Conservation (phyloP, 2,329 filamentous ascomycete species). For the Aspergillus sp. region DNA sequence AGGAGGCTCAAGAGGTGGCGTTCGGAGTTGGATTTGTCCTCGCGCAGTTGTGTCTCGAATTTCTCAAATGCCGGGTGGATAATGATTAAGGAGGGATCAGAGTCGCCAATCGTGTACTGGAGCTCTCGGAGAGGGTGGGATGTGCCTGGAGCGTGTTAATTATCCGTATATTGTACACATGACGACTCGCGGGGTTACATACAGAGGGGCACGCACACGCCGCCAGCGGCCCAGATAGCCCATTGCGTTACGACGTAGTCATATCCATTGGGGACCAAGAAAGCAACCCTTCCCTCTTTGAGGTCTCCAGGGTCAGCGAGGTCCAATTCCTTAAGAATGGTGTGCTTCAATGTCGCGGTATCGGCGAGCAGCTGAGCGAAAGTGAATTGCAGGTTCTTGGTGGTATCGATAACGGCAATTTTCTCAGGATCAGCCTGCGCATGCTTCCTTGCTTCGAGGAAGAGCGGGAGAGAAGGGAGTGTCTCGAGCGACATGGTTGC, state of each 20-base stretch:
- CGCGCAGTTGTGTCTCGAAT: constrained; percentile 31
- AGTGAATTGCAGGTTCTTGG: constrained; percentile 41
- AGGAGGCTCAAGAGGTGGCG: constrained; percentile 33
- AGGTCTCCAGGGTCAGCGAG: constrained; percentile 28
- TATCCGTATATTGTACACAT: background rate
- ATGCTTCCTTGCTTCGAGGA: constrained; percentile 38
- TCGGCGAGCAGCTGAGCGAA: constrained; percentile 43
- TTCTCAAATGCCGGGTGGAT: constrained; percentile 41
- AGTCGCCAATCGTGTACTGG: constrained; percentile 43
- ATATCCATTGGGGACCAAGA: constrained; percentile 42
- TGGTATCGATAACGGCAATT: constrained; percentile 40
- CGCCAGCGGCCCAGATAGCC: constrained; percentile 46
- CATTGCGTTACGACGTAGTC: constrained; percentile 45
- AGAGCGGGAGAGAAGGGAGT: constrained; percentile 41
- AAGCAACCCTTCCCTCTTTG: constrained; percentile 40
- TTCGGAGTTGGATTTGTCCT: constrained; percentile 21
- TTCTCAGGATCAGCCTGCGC: constrained; percentile 34
- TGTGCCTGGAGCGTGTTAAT: constrained; percentile 27
- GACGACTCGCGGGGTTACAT: constrained; percentile 16
- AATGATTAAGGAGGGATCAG: constrained; percentile 43
- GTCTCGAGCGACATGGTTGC: constrained; percentile 19
- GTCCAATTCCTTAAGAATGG: constrained; percentile 33
- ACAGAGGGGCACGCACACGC: constrained; percentile 46
- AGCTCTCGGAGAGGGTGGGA: constrained; percentile 44
- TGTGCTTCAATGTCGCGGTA: constrained; percentile 35